Conservation (phyloP, 2,329 filamentous ascomycete species). For the Trichoderma breve region DNA sequence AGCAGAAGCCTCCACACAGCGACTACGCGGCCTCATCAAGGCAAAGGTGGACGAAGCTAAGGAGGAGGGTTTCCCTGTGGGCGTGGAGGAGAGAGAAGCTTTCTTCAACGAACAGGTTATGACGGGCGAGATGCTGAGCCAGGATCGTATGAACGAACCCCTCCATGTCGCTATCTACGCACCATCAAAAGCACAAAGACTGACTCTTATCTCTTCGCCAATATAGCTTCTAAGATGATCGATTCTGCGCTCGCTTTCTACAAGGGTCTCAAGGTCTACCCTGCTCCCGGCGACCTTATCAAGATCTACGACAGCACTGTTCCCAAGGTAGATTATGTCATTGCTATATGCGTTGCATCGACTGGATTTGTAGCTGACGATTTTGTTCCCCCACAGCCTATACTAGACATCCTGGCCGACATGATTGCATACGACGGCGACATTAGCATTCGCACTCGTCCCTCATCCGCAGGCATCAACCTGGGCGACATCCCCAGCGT, state of each 20-base stretch:
- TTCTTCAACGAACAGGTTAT: slow-evolving; percentile 98
- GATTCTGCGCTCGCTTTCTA: slow-evolving; percentile 95
- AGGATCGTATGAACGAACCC: slow-evolving; percentile 63
- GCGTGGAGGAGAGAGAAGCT: slow-evolving; percentile 88
- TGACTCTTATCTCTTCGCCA: not conserved
- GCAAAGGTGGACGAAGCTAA: slow-evolving; percentile 75
- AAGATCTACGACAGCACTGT: slow-evolving; percentile 98
- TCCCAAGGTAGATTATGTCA: slow-evolving; percentile 66
- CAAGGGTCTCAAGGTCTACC: slow-evolving; percentile 98
- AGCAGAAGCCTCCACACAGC: slow-evolving; percentile 61
- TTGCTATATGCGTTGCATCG: not conserved
- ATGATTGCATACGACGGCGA: slow-evolving; percentile 92
- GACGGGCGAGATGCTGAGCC: slow-evolving; percentile 77
- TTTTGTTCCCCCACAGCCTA: slow-evolving; percentile 54
- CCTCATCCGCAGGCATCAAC: slow-evolving; percentile 39
- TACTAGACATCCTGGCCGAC: slow-evolving; percentile 93
- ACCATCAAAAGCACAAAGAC: not conserved
- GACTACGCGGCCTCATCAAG: slow-evolving; percentile 73
- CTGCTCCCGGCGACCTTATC: slow-evolving; percentile 87
- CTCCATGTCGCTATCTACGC: not conserved
- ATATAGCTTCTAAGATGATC: slow-evolving; percentile 62
- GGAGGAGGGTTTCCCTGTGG: slow-evolving; percentile 85
- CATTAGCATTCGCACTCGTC: slow-evolving; percentile 56
- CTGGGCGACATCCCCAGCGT: slow-evolving; percentile 50
- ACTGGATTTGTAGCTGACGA: not conserved